A percentile compares a stretch with the other conserved stretches of the same genome.
These are phyloP conservation scores for Nannochloropsis oceanica DNA, from an alignment of 108 stramenopile species.

Conservation along the genomic window DNA sequence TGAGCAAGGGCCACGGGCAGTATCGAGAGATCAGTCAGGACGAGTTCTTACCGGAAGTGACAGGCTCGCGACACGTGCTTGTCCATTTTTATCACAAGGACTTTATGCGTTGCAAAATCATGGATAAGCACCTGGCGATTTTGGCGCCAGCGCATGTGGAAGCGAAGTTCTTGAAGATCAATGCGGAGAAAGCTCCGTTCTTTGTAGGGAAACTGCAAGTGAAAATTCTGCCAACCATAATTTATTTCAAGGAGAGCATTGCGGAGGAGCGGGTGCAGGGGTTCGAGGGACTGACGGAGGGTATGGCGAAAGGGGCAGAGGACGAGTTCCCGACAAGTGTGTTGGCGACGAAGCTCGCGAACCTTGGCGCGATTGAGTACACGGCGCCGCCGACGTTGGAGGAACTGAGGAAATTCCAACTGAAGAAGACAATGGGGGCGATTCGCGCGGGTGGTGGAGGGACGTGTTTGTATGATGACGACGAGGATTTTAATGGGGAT, in stretches of 20 bases:
- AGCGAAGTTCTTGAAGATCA: slow-evolving; percentile 75
- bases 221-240: slow-evolving; percentile 50
- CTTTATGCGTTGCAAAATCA: slow-evolving; percentile 72
- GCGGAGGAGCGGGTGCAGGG: slow-evolving; percentile 9
- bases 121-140: slow-evolving; percentile 77
- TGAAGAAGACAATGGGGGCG: not conserved
- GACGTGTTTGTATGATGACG: not conserved
- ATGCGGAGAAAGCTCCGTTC: slow-evolving; percentile 90
- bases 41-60: slow-evolving; percentile 76
- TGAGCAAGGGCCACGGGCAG: slow-evolving; percentile 86
- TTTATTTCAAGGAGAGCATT: slow-evolving; percentile 61
- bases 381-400: not conserved
- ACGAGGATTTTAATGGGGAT: not conserved
- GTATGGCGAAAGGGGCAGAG: slow-evolving; percentile 19
- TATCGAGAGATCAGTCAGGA: slow-evolving; percentile 82
- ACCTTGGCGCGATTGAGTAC: not conserved
- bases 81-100: slow-evolving; percentile 92
- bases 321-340: slow-evolving; percentile 36
- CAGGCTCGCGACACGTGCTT: slow-evolving; percentile 29
- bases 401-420: not conserved
- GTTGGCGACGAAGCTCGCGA: slow-evolving; percentile 11
- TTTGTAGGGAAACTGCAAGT: slow-evolving; percentile 77
- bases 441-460: not conserved
- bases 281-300: slow-evolving; percentile 26
- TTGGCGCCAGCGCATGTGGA: slow-evolving; percentile 55